Percentiles rank a stretch among this genome's conserved stretches.
Evolutionary conservation across 768 basidiomycete genomes (phyloP).

Genomic region (Cubamyces sp.): DNA sequence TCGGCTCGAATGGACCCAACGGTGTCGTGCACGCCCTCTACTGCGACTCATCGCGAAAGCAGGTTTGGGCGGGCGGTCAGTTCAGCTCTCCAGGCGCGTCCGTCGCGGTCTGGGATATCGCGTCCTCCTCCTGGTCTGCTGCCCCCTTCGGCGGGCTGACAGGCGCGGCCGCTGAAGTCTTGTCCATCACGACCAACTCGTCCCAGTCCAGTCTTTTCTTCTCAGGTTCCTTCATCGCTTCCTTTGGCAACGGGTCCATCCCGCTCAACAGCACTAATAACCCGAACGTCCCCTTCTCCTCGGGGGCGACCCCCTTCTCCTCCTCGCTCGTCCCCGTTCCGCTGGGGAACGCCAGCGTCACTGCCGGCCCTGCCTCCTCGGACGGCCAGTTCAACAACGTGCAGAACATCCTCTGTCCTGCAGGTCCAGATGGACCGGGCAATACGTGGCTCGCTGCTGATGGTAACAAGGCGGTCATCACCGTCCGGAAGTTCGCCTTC

Average conservation of each 20-base stretch:
- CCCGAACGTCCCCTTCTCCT: constrained; percentile 83
- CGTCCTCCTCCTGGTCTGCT: constrained; percentile 68
- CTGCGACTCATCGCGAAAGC: constrained; percentile 69
- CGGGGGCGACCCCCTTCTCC: constrained; percentile 83
- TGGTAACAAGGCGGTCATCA: constrained; percentile 71
- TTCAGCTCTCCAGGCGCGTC: constrained; percentile 70
- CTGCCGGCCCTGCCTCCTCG: constrained; percentile 66
- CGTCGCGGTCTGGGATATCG: constrained; percentile 73
- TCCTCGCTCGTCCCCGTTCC: constrained; percentile 87
- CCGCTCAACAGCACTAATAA: constrained; percentile 71
- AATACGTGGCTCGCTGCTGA: constrained; percentile 86
- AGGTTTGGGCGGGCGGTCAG: constrained; percentile 79
- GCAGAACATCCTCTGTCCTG: constrained; percentile 79
- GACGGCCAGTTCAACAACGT: constrained; percentile 66
- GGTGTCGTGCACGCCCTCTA: constrained; percentile 74
- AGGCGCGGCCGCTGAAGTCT: constrained; percentile 69
- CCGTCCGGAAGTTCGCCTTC: constrained; percentile 72
- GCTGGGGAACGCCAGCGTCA: constrained; percentile 56
- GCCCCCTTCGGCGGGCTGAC: constrained; percentile 83
- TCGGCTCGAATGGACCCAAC: constrained; percentile 73
- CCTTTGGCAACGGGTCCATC: constrained; percentile 59
- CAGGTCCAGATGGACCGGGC: constrained; percentile 77
- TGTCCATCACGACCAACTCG: constrained; percentile 75
- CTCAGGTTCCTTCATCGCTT: constrained; percentile 83
- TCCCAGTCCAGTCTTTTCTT: constrained; percentile 81